phyloP scores from a whole-genome alignment of 768 basidiomycete genomes.

The Mycena alexandri region DNA sequence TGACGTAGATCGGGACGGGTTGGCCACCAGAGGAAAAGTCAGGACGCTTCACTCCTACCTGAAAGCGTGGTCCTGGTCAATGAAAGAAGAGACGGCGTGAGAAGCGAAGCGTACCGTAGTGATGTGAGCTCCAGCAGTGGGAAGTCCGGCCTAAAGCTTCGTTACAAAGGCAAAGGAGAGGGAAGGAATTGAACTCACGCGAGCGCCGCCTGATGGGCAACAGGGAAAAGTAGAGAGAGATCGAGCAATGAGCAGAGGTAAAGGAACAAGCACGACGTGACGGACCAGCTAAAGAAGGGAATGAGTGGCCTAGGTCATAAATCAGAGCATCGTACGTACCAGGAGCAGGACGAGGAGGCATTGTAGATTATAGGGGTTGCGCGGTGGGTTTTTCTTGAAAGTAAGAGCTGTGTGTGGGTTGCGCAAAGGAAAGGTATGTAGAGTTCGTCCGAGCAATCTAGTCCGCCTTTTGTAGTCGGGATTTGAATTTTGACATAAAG shows the following conservation, averaged over 20 bases:
- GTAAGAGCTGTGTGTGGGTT: not conserved
- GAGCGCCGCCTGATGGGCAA: constrained; percentile 5
- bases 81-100: not conserved
- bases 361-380: constrained; percentile 5
- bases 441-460: not conserved
- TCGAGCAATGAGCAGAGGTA: not conserved
- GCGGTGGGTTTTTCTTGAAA: not conserved
- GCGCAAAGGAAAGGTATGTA: constrained; percentile 2
- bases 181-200: not conserved
- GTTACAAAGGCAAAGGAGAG: not conserved
- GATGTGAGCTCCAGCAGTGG: constrained; percentile 26
- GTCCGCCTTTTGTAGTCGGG: constrained; percentile 23
- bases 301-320: not conserved
- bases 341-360: constrained; percentile 29
- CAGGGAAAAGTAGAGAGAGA: not conserved
- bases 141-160: constrained; percentile 20
- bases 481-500: constrained; percentile 28
- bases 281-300: constrained; percentile 24
- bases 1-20: constrained; percentile 57
- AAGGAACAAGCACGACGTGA: not conserved
- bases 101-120: constrained; percentile 28
- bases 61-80: not conserved
- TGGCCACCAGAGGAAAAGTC: constrained; percentile 71
- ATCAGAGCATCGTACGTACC: constrained; percentile 16
- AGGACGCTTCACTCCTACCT: constrained; percentile 76